These are phyloP conservation scores for Cyclocybe cylindracea DNA, from an alignment of 768 basidiomycete species.

Conservation along the genomic window DNA sequence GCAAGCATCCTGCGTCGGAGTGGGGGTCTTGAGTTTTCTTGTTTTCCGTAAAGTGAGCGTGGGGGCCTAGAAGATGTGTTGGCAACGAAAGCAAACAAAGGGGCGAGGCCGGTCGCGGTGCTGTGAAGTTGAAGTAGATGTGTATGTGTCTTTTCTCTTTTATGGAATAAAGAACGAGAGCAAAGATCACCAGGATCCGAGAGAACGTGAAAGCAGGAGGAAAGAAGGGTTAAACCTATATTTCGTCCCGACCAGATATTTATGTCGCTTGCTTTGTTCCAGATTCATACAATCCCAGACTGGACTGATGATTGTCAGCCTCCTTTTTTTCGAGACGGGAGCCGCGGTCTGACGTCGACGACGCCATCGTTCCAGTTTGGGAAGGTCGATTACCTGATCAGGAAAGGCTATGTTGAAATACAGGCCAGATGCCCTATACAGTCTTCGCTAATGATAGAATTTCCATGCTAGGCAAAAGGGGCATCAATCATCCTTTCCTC, in stretches of 20 bases:
- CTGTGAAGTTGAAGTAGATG: conserved; percentile 18
- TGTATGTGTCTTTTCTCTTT: conserved; percentile 10
- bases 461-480: too few species aligned
- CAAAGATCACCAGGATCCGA: conserved; percentile 58
- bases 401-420: neutral
- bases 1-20: conserved; percentile 44
- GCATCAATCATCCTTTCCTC: too few species aligned
- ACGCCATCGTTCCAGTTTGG: neutral
- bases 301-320: neutral
- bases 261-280: conserved; percentile 13
- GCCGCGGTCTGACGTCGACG: too few species aligned
- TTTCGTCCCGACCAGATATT: conserved; percentile 15
- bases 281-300: neutral
- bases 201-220: conserved; percentile 35
- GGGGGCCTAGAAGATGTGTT: conserved; percentile 14
- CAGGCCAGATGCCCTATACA: neutral
- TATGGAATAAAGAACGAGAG: conserved; percentile 16
- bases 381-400: neutral
- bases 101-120: conserved; percentile 25
- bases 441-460: neutral
- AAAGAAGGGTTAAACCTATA: conserved; percentile 25
- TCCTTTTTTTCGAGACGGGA: neutral
- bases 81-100: conserved; percentile 9
- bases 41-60: conserved; percentile 7
- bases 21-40: neutral